phyloP scores from a whole-genome alignment of 2,329 filamentous ascomycete species.

The Dactylellina cionopaga region DNA sequence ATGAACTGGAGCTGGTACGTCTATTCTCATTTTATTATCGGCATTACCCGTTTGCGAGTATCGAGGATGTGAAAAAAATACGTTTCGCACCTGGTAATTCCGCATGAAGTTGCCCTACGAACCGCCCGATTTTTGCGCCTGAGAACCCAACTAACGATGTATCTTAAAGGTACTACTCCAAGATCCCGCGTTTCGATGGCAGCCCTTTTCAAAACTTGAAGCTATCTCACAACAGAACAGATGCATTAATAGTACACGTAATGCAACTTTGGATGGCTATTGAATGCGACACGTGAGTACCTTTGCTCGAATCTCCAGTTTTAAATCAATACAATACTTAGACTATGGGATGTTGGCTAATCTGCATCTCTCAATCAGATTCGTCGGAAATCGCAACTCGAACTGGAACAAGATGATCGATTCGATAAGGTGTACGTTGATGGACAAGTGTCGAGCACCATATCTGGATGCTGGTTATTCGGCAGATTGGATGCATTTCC shows the following conservation, averaged over 20 bases:
- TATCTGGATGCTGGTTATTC: constrained; percentile 43
- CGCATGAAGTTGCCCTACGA: too few species aligned
- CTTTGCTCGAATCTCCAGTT: not conserved
- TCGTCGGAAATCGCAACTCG: constrained; percentile 47
- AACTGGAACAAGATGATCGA: constrained; percentile 51
- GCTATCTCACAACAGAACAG: constrained; percentile 24
- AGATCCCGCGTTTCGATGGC: constrained; percentile 41
- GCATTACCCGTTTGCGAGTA: too few species aligned
- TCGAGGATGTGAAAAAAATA: too few species aligned
- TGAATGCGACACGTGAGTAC: constrained; percentile 44
- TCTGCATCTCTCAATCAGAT: constrained; percentile 13
- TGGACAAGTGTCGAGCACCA: constrained; percentile 42
- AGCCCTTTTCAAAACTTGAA: constrained; percentile 30
- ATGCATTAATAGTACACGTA: constrained; percentile 36
- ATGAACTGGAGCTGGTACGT: constrained; percentile 34
- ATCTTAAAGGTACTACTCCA: constrained; percentile 33
- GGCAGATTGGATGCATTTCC: constrained; percentile 43
- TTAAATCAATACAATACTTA: not conserved
- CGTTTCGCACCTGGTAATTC: too few species aligned
- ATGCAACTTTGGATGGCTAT: constrained; percentile 51
- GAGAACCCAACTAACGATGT: too few species aligned
- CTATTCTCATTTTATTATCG: not conserved
- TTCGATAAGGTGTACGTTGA: constrained; percentile 40
- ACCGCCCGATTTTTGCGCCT: too few species aligned
- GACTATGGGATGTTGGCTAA: not conserved